Conservation (phyloP, 352 stramenopile species). For the Globisporangium paddicum region DNA sequence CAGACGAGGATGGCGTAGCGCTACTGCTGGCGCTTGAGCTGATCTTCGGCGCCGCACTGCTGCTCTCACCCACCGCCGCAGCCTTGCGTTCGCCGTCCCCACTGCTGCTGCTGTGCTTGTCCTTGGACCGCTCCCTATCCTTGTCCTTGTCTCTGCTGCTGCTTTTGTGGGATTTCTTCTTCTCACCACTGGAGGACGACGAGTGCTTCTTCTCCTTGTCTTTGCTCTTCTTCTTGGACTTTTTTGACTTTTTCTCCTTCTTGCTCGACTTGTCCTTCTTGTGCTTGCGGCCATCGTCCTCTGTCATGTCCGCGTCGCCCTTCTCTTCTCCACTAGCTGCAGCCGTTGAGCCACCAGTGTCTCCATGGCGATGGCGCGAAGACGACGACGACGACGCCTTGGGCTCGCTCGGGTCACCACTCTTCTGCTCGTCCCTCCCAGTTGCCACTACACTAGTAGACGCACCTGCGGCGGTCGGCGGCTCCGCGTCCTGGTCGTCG, state of each 20-base stretch:
- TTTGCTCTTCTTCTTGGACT: slow-evolving; percentile 59
- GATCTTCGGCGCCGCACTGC: slow-evolving; percentile 6
- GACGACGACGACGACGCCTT: slow-evolving; percentile 4
- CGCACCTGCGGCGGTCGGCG: slow-evolving; percentile 13
- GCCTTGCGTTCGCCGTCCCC: not conserved
- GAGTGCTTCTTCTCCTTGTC: slow-evolving; percentile 27
- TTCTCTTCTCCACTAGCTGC: not conserved
- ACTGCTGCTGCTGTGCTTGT: slow-evolving; percentile 18
- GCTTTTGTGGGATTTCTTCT: slow-evolving; percentile 41
- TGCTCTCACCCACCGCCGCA: slow-evolving; percentile 1
- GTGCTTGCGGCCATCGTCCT: slow-evolving; percentile 29
- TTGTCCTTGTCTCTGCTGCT: slow-evolving; percentile 19
- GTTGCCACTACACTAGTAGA: slow-evolving; percentile 7
- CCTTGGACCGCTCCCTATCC: slow-evolving; percentile 16
- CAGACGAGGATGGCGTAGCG: not conserved
- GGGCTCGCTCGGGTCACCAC: not conserved
- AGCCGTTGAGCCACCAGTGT: not conserved
- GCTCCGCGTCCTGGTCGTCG: slow-evolving; percentile 5
- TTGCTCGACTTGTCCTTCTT: slow-evolving; percentile 73
- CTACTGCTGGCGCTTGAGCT: not conserved
- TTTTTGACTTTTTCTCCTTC: slow-evolving; percentile 70
- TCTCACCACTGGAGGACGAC: slow-evolving; percentile 24
- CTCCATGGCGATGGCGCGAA: slow-evolving; percentile 5
- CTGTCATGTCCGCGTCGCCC: slow-evolving; percentile 12
- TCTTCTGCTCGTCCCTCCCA: slow-evolving; percentile 29